These are phyloP conservation scores for Diaporthe longicolla DNA, from an alignment of 2,329 filamentous ascomycete genomes.

Conservation along the genomic window DNA sequence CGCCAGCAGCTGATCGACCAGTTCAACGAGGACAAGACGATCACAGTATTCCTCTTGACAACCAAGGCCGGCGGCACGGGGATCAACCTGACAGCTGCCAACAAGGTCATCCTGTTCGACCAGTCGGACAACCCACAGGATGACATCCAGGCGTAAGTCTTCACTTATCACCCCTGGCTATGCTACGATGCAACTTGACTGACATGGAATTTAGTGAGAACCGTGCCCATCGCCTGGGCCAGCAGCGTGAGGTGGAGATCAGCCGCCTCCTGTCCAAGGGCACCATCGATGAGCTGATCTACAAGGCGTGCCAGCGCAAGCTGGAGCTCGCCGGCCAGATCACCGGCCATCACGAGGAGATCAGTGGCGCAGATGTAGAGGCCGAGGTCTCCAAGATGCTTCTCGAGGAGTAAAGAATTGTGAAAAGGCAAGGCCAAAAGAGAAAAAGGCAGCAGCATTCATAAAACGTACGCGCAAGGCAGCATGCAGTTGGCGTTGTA, in stretches of 20 bases:
- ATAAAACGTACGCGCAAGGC: constrained; percentile 5
- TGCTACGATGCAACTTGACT: neutral
- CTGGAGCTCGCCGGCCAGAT: constrained; percentile 83
- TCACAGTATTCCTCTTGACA: constrained; percentile 92
- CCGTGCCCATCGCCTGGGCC: constrained; percentile 93
- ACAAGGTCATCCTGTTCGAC: constrained; percentile 98
- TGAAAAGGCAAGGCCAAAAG: neutral
- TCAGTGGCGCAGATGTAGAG: constrained; percentile 36
- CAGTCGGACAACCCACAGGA: constrained; percentile 98
- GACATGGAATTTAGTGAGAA: constrained; percentile 77
- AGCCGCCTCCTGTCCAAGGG: constrained; percentile 83
- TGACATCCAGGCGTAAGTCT: constrained; percentile 77
- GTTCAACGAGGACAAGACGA: constrained; percentile 81
- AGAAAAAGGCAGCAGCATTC: neutral
- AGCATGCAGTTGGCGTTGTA: constrained; percentile 32
- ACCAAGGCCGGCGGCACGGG: constrained; percentile 97
- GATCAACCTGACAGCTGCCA: constrained; percentile 94
- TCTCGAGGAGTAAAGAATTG: constrained; percentile 18
- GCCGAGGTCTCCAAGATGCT: constrained; percentile 38
- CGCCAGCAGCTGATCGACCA: constrained; percentile 91
- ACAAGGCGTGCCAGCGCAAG: constrained; percentile 92
- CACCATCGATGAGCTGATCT: constrained; percentile 95
- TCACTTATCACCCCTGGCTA: neutral
- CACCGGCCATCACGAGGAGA: constrained; percentile 53
- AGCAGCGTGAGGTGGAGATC: constrained; percentile 91